phyloP scores from a whole-genome alignment of 164 flowering plant genomes.

The Santalum album region DNA sequence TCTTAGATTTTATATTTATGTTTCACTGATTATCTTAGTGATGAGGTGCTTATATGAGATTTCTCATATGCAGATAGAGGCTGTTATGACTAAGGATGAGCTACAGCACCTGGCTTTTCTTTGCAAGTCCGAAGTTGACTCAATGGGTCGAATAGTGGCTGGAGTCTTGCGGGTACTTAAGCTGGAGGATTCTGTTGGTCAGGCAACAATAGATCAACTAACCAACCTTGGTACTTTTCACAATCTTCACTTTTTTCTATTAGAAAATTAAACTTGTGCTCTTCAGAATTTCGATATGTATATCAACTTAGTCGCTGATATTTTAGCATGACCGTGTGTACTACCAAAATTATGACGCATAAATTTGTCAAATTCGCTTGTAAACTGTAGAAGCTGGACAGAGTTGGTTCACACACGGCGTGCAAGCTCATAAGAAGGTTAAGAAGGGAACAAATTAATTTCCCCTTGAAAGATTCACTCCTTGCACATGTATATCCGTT shows the following conservation, averaged over 20 bases:
- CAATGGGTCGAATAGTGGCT: conserved; percentile 90
- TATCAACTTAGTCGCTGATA: too few relatives aligned
- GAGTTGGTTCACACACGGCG: too few relatives aligned
- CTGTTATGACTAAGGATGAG: conserved; percentile 79
- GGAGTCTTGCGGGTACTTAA: conserved; percentile 75
- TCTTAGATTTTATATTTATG: background rate
- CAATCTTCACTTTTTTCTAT: background rate
- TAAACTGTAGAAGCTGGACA: too few relatives aligned
- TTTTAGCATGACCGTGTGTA: too few relatives aligned
- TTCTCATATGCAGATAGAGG: conserved; percentile 63
- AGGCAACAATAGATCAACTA: conserved; percentile 73
- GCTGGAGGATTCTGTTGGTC: conserved; percentile 76
- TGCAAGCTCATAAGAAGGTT: too few relatives aligned
- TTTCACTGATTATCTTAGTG: background rate
- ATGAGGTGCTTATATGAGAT: conserved; percentile 5
- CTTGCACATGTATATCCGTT: too few relatives aligned
- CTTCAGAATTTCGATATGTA: too few relatives aligned
- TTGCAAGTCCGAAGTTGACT: conserved; percentile 82
- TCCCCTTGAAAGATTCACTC: too few relatives aligned
- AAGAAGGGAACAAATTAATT: too few relatives aligned
- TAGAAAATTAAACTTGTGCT: too few relatives aligned
- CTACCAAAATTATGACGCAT: too few relatives aligned
- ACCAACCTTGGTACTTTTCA: conserved; percentile 69
- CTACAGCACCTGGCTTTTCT: conserved; percentile 60
- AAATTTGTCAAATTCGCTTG: too few relatives aligned